Evolutionary conservation across 331 rosid species (phyloP), one percentile per base, ranked within the genome.

Genomic region (Erythrophleum ivorense): DNA sequence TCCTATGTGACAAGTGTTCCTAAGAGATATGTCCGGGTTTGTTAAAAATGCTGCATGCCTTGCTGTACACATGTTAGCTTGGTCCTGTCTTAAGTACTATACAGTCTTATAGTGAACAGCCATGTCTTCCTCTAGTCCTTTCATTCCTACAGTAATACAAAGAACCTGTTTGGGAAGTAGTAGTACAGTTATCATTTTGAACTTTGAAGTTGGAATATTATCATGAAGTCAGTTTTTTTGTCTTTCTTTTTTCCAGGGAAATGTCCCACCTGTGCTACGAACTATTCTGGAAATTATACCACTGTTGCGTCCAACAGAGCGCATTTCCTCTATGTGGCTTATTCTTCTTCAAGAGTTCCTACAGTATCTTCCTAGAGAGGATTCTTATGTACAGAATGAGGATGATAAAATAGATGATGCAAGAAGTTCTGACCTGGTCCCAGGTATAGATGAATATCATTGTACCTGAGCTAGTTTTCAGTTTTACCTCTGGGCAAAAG

Each of bases 281-380:
- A 85, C 96, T 12, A 76, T 95, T 50, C 90, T 95, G 84, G 99
- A 94, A 84, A 87, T 91, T 68, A 81, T 95, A 80, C 98, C 99
- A 11, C 82, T 90, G 70, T 83, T 95, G 80, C 79, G 93, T 65
- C 99, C 99, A 71, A 77, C 92, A 45, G 87, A 92, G 86, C 79
- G 81, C 77, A 86, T 88, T 83, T 84, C 97, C 85, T 89, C 99
- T 33, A 91, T 89, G 98, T 95, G 99, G 99, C 90, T 90, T 71
- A 85, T 88, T 89, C 91, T 95, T 83, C 88, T 95, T 78, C 91
- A 90, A 54, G 91, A 88, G 73, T 83, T 91, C 84, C 83, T 90
- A 85, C 90, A 86, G 84, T 95, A 91, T 90, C 92, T 95, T 81
- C 99, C 99, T 65, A 88, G 89, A 85, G 89, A 88, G 65, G 85